phyloP scores from a whole-genome alignment of 2,329 filamentous ascomycete genomes.

The Paecilomyces sp. region DNA sequence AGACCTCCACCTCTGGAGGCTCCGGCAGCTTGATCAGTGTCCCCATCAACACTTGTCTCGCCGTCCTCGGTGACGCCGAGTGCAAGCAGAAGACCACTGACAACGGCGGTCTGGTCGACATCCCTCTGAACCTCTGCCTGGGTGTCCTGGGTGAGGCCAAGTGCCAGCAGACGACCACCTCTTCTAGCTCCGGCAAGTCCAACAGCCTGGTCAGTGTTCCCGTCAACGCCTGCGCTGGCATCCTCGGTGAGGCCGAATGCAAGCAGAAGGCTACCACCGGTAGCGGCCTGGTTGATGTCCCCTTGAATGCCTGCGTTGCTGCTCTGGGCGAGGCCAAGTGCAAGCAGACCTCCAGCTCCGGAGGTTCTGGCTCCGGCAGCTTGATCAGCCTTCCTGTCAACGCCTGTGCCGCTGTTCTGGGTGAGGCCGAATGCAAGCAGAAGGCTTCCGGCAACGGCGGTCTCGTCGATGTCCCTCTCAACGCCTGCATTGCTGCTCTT shows the following conservation, averaged over 20 bases:
- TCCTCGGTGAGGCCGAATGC: not conserved
- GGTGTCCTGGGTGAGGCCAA: slow-evolving; percentile 18
- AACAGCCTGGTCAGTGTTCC: not conserved
- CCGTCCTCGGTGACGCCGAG: slow-evolving; percentile 19
- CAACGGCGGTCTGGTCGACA: slow-evolving; percentile 15
- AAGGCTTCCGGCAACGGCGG: not conserved
- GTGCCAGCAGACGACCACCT: slow-evolving; percentile 9
- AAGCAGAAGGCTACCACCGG: not conserved
- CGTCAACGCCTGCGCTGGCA: not conserved
- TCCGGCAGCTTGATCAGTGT: slow-evolving; percentile 17
- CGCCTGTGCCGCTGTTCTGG: not conserved
- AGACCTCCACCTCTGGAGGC: slow-evolving; percentile 7
- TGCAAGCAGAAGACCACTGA: slow-evolving; percentile 15
- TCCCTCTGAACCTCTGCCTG: slow-evolving; percentile 20
- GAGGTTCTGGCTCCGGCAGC: slow-evolving; percentile 2
- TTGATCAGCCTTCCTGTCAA: not conserved
- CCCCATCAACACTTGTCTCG: slow-evolving; percentile 19
- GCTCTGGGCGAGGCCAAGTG: not conserved
- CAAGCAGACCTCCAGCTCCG: not conserved
- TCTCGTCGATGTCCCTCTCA: not conserved
- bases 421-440: not conserved
- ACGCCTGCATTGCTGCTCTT: not conserved
- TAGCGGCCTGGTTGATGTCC: not conserved
- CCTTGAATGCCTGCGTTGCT: not conserved
- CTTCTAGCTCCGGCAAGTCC: not conserved